phyloP scores from a whole-genome alignment of 129 eudicot species.

The Lactuca saligna region DNA sequence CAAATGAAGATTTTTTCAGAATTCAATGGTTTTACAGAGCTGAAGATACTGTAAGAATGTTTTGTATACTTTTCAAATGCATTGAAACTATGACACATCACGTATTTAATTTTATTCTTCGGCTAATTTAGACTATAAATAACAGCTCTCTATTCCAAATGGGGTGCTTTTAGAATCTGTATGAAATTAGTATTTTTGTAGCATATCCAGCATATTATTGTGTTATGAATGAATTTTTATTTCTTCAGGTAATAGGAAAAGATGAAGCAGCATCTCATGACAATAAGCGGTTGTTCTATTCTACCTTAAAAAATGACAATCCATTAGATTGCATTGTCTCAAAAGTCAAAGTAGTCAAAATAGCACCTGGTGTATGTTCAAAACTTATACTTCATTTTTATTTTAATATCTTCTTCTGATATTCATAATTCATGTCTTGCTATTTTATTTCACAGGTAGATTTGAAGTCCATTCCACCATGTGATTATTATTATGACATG shows the following conservation, averaged over 20 bases:
- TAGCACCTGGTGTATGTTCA: conserved; percentile 46
- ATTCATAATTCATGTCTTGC: conserved; percentile 23
- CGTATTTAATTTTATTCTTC: conserved; percentile 8
- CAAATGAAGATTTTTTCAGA: conserved; percentile 36
- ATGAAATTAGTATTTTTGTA: too few relatives aligned
- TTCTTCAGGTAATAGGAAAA: conserved; percentile 41
- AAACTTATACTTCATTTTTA: background rate
- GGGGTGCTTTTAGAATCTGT: too few relatives aligned
- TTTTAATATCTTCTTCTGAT: background rate
- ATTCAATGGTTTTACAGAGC: conserved; percentile 72
- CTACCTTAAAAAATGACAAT: conserved; percentile 55
- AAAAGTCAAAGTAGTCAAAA: conserved; percentile 49
- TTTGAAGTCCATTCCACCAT: conserved; percentile 45
- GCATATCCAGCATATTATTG: too few relatives aligned
- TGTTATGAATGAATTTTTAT: background rate
- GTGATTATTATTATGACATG: conserved; percentile 69
- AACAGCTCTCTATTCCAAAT: too few relatives aligned
- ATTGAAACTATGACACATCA: background rate
- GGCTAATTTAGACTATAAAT: too few relatives aligned
- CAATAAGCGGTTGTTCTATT: conserved; percentile 52
- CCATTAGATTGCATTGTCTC: conserved; percentile 58
- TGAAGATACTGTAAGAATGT: conserved; percentile 50
- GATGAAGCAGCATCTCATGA: conserved; percentile 44
- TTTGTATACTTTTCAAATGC: conserved; percentile 20
- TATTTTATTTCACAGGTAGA: conserved; percentile 49